These are phyloP conservation scores for Colletotrichum theobromicola DNA, from an alignment of 2,329 filamentous ascomycete species.

Conservation along the genomic window DNA sequence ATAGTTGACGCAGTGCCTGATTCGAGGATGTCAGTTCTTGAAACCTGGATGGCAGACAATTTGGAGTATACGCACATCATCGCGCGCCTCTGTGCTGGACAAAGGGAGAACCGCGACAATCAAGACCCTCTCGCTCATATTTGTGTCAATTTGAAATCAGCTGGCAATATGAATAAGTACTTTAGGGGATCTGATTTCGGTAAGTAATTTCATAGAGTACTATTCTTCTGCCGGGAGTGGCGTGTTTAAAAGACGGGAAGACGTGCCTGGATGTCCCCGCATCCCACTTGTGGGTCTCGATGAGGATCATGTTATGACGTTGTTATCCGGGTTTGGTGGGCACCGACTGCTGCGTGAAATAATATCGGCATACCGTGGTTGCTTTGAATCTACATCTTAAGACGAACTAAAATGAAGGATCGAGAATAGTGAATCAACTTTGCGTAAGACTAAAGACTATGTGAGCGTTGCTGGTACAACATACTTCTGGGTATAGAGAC, in stretches of 20 bases:
- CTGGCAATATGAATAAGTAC: neutral
- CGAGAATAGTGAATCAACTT: neutral
- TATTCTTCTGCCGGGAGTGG: neutral
- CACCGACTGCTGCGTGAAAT: neutral
- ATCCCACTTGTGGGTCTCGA: too few relatives aligned
- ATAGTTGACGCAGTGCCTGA: neutral
- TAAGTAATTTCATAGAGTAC: neutral
- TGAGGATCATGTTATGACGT: too few relatives aligned
- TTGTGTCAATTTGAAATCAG: neutral
- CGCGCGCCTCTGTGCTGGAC: neutral
- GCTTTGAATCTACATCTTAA: too few relatives aligned
- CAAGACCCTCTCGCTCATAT: neutral
- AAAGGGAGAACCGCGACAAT: neutral
- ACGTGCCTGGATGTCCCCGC: neutral
- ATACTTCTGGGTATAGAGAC: neutral
- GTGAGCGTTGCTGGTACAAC: neutral
- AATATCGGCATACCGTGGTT: neutral
- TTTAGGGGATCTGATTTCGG: fast-evolving
- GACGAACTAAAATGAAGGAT: neutral
- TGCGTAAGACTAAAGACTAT: neutral
- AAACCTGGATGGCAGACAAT: neutral
- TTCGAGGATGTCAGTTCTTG: neutral
- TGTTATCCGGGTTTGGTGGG: too few relatives aligned
- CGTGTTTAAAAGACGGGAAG: neutral
- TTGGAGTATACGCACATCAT: neutral